Evolutionary conservation across 1,284 basidiomycete species (phyloP), one percentile per base, ranked within the genome.

Genomic region (Coniferiporia weirii): DNA sequence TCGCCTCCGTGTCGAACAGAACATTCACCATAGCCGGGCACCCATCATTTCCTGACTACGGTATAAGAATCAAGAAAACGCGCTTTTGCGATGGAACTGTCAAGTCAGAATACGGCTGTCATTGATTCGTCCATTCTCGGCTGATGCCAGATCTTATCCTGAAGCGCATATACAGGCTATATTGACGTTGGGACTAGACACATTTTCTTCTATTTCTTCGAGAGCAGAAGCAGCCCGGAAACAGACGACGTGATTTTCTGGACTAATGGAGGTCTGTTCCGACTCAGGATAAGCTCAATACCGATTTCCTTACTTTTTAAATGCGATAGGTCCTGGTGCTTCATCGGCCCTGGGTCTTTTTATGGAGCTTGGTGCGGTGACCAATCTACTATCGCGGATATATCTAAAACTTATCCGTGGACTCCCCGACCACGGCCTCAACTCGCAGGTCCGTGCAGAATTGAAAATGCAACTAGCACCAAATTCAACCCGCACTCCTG

Each of bases 201-300:
- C 62, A 76, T 84, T 67, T 93, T 91, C 76, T 93, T 93, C 74
- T 90, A 89, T 72, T 93, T 92, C 75, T 93, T 93, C 70, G 89
- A 91, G 71, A 88, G 85, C 54, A 74, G 89, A 60, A 77, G 78
- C 46, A 75, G 86, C 60, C 89, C 90, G 1, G 77, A 78, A 13
- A 77, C 77, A 73, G 84, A 88, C 64, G 83, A 86, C 66, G 79
- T 88, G 1, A 76, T 85, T 72, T 81, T 85, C 77, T 87, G 83
- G 85, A 85, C 84, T 59, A 87, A 87, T 60, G 85, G 83, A 70
- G 85, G 82, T 77, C 49, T 47, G 66, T 59, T 43, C 1, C 40
- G 38, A 32, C 40, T 22, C 22, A 15, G 20, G 12, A 38, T 58
- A 22, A 60, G n/a, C 38, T 45, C n/a, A 15, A 40, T 40, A 15